Evolutionary conservation across 306 rosid genomes (phyloP).

Genomic region (Trifolium pratense): DNA sequence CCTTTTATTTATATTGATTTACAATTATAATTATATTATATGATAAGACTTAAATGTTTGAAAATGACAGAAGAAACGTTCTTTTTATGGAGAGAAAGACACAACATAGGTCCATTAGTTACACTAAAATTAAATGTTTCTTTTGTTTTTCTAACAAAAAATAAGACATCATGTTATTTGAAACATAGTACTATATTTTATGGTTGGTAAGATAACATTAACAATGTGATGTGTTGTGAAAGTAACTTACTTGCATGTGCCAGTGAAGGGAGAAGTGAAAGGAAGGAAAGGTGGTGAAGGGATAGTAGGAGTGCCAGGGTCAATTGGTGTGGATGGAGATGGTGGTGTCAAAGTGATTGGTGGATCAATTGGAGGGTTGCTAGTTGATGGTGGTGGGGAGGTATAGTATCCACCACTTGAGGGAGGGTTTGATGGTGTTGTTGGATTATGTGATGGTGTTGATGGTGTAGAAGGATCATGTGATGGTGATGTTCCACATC

Average conservation of each 20-base stretch:
- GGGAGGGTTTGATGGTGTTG: constrained; percentile 58
- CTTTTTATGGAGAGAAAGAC: neutral
- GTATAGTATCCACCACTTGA: constrained; percentile 57
- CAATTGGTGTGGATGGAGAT: constrained; percentile 65
- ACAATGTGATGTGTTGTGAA: neutral
- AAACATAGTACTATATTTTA: neutral
- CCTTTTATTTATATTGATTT: no score
- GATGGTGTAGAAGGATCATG: constrained; percentile 32
- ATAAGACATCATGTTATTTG: no score
- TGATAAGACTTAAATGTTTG: neutral
- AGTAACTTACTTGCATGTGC: constrained; percentile 86
- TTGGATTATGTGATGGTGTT: constrained; percentile 1
- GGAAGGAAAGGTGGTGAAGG: constrained; percentile 74
- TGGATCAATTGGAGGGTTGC: constrained; percentile 46
- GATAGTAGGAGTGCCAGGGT: constrained; percentile 51
- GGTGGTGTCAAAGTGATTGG: constrained; percentile 44
- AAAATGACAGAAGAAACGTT: neutral
- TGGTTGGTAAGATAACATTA: neutral
- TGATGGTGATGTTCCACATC: constrained; percentile 29
- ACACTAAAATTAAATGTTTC: constrained; percentile 3
- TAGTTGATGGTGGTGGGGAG: constrained; percentile 52
- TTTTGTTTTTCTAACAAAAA: neutral
- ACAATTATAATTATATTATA: no score
- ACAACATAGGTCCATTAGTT: neutral
- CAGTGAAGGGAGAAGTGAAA: constrained; percentile 77